Evolutionary conservation across 768 basidiomycete genomes (phyloP).

Genomic region (Neoboletus brunneissimus): DNA sequence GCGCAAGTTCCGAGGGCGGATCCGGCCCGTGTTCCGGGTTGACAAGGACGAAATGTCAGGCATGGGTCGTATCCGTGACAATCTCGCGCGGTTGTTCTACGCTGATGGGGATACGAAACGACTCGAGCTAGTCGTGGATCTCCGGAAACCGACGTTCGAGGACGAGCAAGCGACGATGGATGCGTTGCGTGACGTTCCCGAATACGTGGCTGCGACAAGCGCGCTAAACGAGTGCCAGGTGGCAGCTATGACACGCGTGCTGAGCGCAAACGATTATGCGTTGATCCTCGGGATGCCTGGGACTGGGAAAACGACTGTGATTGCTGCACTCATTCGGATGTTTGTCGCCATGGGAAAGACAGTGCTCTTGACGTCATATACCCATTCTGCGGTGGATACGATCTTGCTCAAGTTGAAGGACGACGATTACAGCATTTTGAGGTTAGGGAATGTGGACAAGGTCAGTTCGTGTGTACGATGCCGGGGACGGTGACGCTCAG

Average conservation of each 20-base stretch:
- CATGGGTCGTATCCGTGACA: conserved; percentile 85
- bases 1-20: conserved; percentile 11
- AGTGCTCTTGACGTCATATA: conserved; percentile 88
- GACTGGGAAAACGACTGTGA: conserved; percentile 95
- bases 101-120: conserved; percentile 66
- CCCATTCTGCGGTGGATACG: conserved; percentile 98
- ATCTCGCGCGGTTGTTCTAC: conserved; percentile 87
- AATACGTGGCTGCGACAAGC: conserved; percentile 32
- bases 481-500: background rate
- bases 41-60: conserved; percentile 94
- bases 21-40: conserved; percentile 62
- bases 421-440: conserved; percentile 70
- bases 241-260: conserved; percentile 66
- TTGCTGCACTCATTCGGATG: conserved; percentile 80
- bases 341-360: conserved; percentile 81
- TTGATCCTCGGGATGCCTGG: conserved; percentile 97
- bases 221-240: conserved; percentile 71
- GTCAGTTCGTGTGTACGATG: conserved; percentile 36
- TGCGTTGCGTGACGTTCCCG: conserved; percentile 21
- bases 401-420: conserved; percentile 79
- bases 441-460: conserved; percentile 92
- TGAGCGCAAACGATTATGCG: conserved; percentile 85
- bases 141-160: conserved; percentile 65
- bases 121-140: conserved; percentile 78
- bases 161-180: conserved; percentile 21